Base-by-base conservation (phyloP, 2,329 filamentous ascomycete species). In the Penicillium sp. region DNA sequence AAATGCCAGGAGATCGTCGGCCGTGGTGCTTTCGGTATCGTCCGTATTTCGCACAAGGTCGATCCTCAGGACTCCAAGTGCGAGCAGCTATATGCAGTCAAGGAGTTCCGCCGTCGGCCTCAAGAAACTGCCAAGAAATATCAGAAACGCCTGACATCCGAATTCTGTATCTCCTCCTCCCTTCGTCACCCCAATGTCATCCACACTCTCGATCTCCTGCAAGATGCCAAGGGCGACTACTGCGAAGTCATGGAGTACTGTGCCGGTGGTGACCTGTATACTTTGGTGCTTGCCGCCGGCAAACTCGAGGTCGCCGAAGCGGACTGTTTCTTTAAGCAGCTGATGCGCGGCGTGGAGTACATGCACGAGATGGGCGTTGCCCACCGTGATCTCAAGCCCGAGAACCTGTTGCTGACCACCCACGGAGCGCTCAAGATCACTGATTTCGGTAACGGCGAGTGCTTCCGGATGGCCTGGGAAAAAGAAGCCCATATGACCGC, bases 171-270 rank as follows among this genome's bases (percentile, higher is more conserved):
- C 59, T 97, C 93, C 1, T 97, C 91, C 0, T 95, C 90, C 8
- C 81, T 98, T 51, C 87, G 90, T 54, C 93, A 98, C 66, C 91
- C 93, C 11, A 98, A 98, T 65, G 89, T 98, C 61, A 98, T 98
- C 59, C 93, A 96, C 69, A 98, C 93, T 0, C 80, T 98, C 43
- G 93, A 98, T 65, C 79, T 98, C 9, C 79, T 98, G 32, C 88
- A 96, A 70, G 93, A 98, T 63, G 83, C 91, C 60, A 97, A 97
- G 72, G 93, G 93, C 50, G 89, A 95, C 65, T 97, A 93, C 69
- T 98, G 93, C 70, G 93, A 98, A 69, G 93, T 98, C 42, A 98
- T 98, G 93, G 93, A 98, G 71, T 98, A 93, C 66, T 98, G 93
- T 67, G 90, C 91, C 29, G 93, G 93, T 50, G 93, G 93, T 49